These are phyloP conservation scores for Pterocarpus santalinus DNA, from an alignment of 306 rosid species.

Conservation along the genomic window DNA sequence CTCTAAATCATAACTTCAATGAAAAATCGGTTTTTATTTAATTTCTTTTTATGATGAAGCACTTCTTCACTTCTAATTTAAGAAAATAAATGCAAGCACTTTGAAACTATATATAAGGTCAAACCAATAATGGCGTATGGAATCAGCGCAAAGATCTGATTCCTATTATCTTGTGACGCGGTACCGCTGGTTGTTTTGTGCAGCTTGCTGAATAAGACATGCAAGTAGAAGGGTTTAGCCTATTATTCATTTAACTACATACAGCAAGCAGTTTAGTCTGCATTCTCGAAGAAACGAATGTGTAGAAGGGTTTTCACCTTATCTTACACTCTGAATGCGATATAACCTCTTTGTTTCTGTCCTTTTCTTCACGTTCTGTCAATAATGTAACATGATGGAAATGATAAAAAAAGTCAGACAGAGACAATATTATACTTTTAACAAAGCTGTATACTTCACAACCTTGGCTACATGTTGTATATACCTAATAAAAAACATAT, in stretches of 20 bases:
- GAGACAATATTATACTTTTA: no score
- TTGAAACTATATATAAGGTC: no score
- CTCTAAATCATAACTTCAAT: no score
- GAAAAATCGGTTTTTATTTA: no score
- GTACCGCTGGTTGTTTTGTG: neutral
- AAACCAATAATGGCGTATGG: neutral
- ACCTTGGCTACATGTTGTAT: neutral
- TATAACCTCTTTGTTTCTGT: neutral
- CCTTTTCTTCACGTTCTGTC: no score
- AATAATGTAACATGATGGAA: neutral
- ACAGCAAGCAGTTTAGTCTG: neutral
- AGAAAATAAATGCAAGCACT: no score
- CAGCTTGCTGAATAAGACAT: neutral
- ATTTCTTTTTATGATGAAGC: neutral
- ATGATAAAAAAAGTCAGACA: neutral
- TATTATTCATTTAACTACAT: no score
- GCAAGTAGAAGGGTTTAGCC: no score
- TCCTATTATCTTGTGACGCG: neutral
- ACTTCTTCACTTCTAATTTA: no score
- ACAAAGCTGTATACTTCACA: neutral
- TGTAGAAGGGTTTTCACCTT: no score
- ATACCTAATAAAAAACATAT: no score
- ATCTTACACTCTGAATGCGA: neutral
- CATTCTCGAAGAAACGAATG: neutral
- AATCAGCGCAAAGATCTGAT: neutral